Conservation (phyloP, 306 rosid species). For the Glycyrrhiza uralensis region DNA sequence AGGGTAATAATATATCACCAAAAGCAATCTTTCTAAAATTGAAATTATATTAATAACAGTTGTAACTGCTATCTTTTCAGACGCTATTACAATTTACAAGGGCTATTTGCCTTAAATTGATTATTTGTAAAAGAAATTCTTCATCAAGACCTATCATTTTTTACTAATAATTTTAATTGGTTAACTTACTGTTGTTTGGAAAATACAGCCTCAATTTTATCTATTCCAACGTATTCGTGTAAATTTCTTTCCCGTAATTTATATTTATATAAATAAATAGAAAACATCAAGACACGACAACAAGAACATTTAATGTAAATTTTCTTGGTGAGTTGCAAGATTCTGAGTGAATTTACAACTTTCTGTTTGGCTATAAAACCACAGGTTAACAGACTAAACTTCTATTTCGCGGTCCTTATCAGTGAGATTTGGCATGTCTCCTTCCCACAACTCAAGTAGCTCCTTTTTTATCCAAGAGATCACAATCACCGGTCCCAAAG, state of each 20-base stretch:
- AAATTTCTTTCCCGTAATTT: conserved; percentile 5
- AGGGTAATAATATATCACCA: too few relatives aligned
- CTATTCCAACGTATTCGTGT: neutral
- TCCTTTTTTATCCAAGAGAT: conserved; percentile 82
- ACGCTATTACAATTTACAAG: too few relatives aligned
- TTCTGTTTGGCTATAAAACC: conserved; percentile 31
- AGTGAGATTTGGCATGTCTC: conserved; percentile 45
- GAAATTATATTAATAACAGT: too few relatives aligned
- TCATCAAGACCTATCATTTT: neutral
- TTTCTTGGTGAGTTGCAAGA: conserved; percentile 27
- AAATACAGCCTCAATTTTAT: neutral
- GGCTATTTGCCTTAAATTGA: too few relatives aligned
- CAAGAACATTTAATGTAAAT: conserved; percentile 27
- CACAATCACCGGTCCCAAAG: conserved; percentile 78
- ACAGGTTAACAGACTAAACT: conserved; percentile 39
- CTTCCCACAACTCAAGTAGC: conserved; percentile 88
- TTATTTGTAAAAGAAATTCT: too few relatives aligned
- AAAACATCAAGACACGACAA: conserved; percentile 11
- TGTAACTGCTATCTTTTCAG: too few relatives aligned
- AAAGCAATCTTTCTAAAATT: too few relatives aligned
- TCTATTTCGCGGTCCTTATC: conserved; percentile 74
- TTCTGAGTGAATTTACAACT: conserved; percentile 63
- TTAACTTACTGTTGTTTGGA: neutral
- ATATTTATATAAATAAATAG: neutral
- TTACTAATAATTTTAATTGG: neutral